A percentile compares a stretch with the other conserved stretches of the same genome.
Evolutionary conservation across 305 asterid species (phyloP).

Genomic region (Fraxinus latifolia): DNA sequence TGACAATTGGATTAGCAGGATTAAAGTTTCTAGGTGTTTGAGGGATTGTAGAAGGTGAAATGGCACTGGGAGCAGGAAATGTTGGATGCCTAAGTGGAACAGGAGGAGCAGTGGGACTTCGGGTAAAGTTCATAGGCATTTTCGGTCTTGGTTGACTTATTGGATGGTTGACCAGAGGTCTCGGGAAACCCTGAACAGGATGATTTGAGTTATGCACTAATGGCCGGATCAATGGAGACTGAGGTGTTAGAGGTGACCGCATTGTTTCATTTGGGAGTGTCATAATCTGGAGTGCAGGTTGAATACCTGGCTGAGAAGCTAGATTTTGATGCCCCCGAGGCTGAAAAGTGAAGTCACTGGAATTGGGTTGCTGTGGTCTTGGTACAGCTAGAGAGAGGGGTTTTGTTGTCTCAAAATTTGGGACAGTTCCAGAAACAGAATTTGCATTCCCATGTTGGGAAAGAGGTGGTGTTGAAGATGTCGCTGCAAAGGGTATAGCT

Average conservation of each 20-base stretch:
- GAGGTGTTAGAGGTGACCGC: slow-evolving; percentile 40
- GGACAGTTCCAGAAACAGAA: slow-evolving; percentile 38
- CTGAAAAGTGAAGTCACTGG: slow-evolving; percentile 76
- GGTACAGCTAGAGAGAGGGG: slow-evolving; percentile 41
- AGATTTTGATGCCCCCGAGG: slow-evolving; percentile 59
- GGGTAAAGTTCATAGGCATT: slow-evolving; percentile 38
- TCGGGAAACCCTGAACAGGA: slow-evolving; percentile 47
- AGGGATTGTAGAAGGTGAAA: slow-evolving; percentile 24
- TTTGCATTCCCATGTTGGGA: slow-evolving; percentile 31
- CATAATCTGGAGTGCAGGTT: slow-evolving; percentile 32
- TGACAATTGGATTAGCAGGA: slow-evolving; percentile 37
- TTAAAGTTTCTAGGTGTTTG: slow-evolving; percentile 52
- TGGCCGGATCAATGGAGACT: slow-evolving; percentile 42
- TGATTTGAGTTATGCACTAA: slow-evolving; percentile 39
- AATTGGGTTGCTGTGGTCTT: slow-evolving; percentile 63
- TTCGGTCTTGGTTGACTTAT: slow-evolving; percentile 46
- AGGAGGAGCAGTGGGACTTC: slow-evolving; percentile 34
- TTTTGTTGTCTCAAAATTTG: slow-evolving; percentile 35
- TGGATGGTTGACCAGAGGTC: slow-evolving; percentile 46
- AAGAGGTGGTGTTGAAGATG: slow-evolving; percentile 32
- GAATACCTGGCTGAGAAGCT: slow-evolving; percentile 49
- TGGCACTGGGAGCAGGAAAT: slow-evolving; percentile 37
- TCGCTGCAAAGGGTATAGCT: slow-evolving; percentile 30
- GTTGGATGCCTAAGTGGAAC: slow-evolving; percentile 43
- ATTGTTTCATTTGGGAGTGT: slow-evolving; percentile 43